Base-by-base conservation (phyloP, 1,139 yeast genomes). In the Geotrichum bryndzae region DNA sequence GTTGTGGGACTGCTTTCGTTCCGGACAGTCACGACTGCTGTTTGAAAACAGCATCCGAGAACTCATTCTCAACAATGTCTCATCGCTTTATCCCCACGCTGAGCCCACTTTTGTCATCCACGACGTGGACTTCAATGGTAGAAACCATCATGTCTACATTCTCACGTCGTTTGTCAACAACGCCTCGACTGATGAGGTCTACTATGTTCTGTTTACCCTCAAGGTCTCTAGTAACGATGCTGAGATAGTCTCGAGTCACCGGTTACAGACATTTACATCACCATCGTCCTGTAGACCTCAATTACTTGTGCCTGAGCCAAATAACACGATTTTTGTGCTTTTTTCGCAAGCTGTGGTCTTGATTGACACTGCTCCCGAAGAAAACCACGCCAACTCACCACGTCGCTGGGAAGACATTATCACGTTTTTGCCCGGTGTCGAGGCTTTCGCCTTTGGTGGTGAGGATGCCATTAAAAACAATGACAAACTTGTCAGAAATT, bases 321-420 rank as follows among this genome's bases (percentile, higher is more conserved):
- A 82, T 5, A 77, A 78, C 22, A 84, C 91, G 0, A 87, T 89
- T 1, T 86, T 86, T 72, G 82, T 88, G 5, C 76, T 85, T 1
- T 79, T 87, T 61, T 83, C 83, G 8, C 81, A 84, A 61, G 82
- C 89, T 0, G 79, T 90, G 22, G 84, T 89, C 1, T 71, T 90
- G 59, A 80, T 88, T 1, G 95, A 90, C 67, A 79, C 88, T 33
- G 77, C 83, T 33, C 80, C 83, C 23, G 76, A 76, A 51, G 75
- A 78, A 58, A 82, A 61, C 52, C 51, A 63, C 51, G 53, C 60
- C 54, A 61, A 63, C 58, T 48, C 53, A 48, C 46, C 58, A 50
- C 82, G 86, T 33, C 80, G 86, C 69, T 89, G 96, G 96, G 96
- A 90, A 73, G 97, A 90, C 69, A 78, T 83, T 8, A 77, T 90